Percentiles rank a stretch among this genome's conserved stretches.
Conservation (phyloP, 2,329 filamentous ascomycete genomes). For the Alternaria arbusti region DNA sequence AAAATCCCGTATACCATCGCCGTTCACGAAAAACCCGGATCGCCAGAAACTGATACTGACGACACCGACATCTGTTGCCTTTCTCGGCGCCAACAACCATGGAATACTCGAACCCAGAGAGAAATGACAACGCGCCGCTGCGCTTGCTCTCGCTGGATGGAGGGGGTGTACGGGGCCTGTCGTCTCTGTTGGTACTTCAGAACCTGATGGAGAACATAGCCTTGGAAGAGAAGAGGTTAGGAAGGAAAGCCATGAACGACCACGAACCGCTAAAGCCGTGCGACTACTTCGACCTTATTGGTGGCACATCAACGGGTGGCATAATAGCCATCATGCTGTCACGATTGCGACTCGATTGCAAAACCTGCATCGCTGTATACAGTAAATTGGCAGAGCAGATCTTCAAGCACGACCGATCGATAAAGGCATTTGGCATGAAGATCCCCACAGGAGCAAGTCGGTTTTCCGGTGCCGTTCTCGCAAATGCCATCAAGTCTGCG, state of each 20-base stretch:
- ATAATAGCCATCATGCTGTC: slow-evolving; percentile 51
- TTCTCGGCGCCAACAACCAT: slow-evolving; percentile 15
- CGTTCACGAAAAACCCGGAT: not conserved
- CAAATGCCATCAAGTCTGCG: slow-evolving; percentile 45
- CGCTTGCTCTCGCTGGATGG: slow-evolving; percentile 47
- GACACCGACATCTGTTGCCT: not conserved
- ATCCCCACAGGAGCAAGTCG: slow-evolving; percentile 44
- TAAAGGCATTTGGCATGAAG: slow-evolving; percentile 45
- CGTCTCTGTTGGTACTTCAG: slow-evolving; percentile 48
- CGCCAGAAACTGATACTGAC: not conserved
- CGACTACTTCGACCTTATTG: slow-evolving; percentile 52
- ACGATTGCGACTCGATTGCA: slow-evolving; percentile 46
- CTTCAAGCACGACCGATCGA: slow-evolving; percentile 47
- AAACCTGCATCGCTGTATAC: slow-evolving; percentile 48
- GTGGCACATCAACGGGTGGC: slow-evolving; percentile 50
- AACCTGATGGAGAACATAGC: slow-evolving; percentile 50
- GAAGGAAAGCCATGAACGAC: slow-evolving; percentile 32
- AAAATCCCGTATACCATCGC: not conserved
- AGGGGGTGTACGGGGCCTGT: slow-evolving; percentile 49
- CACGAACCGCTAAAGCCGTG: slow-evolving; percentile 43
- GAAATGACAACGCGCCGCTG: slow-evolving; percentile 42
- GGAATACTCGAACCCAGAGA: slow-evolving; percentile 34
- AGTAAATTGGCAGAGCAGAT: slow-evolving; percentile 45
- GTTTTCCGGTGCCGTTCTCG: slow-evolving; percentile 47
- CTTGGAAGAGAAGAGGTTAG: slow-evolving; percentile 47